Conservation (phyloP, 2,329 filamentous ascomycete species). For the Diaporthe sp. region DNA sequence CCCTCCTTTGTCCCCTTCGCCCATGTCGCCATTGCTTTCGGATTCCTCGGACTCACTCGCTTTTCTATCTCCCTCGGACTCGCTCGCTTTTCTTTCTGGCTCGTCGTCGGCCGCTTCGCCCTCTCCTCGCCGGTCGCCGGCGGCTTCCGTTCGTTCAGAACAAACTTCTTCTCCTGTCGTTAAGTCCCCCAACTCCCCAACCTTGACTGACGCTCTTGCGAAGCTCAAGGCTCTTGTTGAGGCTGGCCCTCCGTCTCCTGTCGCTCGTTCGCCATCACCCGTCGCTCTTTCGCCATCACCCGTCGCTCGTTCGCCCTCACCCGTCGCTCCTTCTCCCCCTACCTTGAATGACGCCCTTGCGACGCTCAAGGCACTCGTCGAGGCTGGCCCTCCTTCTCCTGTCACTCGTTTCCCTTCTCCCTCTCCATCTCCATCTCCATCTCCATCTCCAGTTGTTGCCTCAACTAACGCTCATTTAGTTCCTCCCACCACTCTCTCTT, state of each 20-base stretch:
- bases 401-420: constrained; percentile 8
- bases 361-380: constrained; percentile 2
- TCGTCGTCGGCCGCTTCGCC: constrained; percentile 6
- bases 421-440: background rate
- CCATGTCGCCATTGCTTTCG: background rate
- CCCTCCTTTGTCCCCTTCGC: background rate
- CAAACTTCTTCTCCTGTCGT: background rate
- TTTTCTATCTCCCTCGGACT: background rate
- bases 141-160: constrained; percentile 3
- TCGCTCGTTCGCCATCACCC: background rate
- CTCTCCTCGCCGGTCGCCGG: background rate
- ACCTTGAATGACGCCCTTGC: constrained; percentile 12
- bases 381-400: background rate
- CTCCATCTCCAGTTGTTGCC: constrained; percentile 7
- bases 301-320: background rate
- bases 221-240: constrained; percentile 2
- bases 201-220: constrained; percentile 9
- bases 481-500: background rate
- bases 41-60: background rate
- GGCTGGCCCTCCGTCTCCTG: background rate
- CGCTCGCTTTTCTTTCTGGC: background rate
- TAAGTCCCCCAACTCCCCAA: background rate
- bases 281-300: background rate
- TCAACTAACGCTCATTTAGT: background rate
- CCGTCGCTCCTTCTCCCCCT: background rate